Evolutionary conservation across 1,139 yeast genomes (phyloP), one percentile per base, ranked within the genome.

Genomic region (Candida tropicalis): DNA sequence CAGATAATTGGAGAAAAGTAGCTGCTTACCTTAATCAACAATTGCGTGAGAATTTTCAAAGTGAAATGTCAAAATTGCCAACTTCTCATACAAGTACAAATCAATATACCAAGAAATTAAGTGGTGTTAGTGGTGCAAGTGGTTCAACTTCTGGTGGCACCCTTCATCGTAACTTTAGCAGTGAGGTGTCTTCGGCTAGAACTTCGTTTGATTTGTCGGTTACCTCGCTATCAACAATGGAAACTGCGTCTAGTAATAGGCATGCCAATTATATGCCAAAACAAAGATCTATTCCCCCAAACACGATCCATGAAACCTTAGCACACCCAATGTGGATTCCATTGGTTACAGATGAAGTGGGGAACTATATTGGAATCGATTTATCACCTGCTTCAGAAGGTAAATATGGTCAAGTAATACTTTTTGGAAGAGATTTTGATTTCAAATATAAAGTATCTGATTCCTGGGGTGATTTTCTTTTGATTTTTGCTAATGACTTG

Each of bases 321-420:
- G 93, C 97, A 2, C 90, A 89, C 61, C 82, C 89, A 5, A 81
- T 79, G 58, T 91, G 98, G 98, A 84, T 91, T 43, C 98, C 98
- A 2, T 64, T 91, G 35, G 79, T 89, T 16, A 87, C 95, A 10
- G 98, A 91, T 60, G 82, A 81, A 47, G 84, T 87, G 9, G 98
- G 98, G 15, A 91, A 91, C 65, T 89, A 89, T 58, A 82, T 91
- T 42, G 98, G 91, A 39, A 74, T 91, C 11, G 98, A 91, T 63
- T 72, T 91, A 48, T 86, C 93, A 2, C 97, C 97, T 1, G 96
- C 88, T 3, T 71, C 81, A 3, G 65, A 69, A 13, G 66, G 68
- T 1, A 41, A 47, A 0, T 76, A 82, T 71, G 98, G 97, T 12
- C 96, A 90, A 62, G 87, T 88, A 20, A 87, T 91, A 45, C 59